A percentile compares a stretch with the other conserved stretches of the same genome.
Conservation (phyloP, 345 rosid species). For the Linum trigynum region DNA sequence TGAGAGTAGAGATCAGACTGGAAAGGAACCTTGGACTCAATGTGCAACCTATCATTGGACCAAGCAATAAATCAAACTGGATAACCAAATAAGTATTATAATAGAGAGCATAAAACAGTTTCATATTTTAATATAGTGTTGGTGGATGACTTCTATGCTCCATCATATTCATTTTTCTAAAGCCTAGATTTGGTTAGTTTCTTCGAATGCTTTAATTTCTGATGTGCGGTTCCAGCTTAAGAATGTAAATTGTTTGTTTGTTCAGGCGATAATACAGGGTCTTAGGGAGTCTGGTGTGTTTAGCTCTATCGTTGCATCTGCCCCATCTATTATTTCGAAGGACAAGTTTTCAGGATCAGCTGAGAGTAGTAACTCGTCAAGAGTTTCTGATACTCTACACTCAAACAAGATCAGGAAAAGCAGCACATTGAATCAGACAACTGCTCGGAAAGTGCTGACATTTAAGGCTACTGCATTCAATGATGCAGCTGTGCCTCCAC, state of each 20-base stretch:
- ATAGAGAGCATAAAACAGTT: not conserved
- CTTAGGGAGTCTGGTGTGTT: constrained; percentile 24
- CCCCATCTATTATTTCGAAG: constrained; percentile 15
- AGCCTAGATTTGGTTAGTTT: not conserved
- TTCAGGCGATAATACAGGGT: constrained; percentile 24
- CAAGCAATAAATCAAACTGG: too few relatives aligned
- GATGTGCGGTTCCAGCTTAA: too few relatives aligned
- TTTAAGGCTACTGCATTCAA: not conserved
- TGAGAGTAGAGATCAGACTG: not conserved
- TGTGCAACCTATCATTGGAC: too few relatives aligned
- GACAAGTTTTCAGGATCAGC: too few relatives aligned
- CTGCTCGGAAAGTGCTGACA: constrained; percentile 19
- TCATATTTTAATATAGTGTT: not conserved
- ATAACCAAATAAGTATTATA: too few relatives aligned
- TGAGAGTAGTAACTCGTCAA: constrained; percentile 16
- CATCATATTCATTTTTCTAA: not conserved
- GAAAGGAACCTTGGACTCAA: not conserved
- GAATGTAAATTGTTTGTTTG: not conserved
- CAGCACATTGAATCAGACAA: constrained; percentile 9
- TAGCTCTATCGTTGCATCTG: constrained; percentile 21
- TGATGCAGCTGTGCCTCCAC: constrained; percentile 23
- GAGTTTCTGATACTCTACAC: constrained; percentile 13
- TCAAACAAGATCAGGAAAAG: constrained; percentile 10
- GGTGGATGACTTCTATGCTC: not conserved
- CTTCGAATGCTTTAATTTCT: too few relatives aligned